Evolutionary conservation across 2,329 filamentous ascomycete species (phyloP).

Genomic region (Fusarium verrucosum): DNA sequence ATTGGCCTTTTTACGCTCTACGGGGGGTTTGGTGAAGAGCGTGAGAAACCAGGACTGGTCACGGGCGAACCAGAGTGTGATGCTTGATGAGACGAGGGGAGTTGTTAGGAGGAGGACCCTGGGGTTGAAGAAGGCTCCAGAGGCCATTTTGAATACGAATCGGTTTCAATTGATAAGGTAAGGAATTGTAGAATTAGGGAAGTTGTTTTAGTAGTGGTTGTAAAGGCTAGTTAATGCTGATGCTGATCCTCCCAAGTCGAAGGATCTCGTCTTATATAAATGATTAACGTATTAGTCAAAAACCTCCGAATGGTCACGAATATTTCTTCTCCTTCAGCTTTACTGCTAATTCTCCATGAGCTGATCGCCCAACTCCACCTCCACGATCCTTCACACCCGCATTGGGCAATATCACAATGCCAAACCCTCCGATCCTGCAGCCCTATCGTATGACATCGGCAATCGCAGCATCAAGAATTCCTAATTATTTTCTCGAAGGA

Average conservation of each 20-base stretch:
- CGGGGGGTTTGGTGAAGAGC: slow-evolving; percentile 47
- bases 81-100: slow-evolving; percentile 59
- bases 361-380: slow-evolving; percentile 6
- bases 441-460: slow-evolving; percentile 21
- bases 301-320: slow-evolving; percentile 28
- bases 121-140: slow-evolving; percentile 51
- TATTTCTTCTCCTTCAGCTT: too few relatives aligned
- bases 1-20: slow-evolving; percentile 46
- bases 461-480: neutral
- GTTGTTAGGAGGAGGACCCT: slow-evolving; percentile 53
- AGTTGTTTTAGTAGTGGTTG: neutral
- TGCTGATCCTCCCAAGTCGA: neutral
- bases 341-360: slow-evolving; percentile 1
- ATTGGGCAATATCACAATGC: neutral
- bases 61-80: slow-evolving; percentile 56
- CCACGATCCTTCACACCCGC: slow-evolving; percentile 2
- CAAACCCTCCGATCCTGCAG: slow-evolving; percentile 33
- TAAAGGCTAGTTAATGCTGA: neutral
- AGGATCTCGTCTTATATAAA: slow-evolving; percentile 4
- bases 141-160: slow-evolving; percentile 48
- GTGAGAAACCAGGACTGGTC: slow-evolving; percentile 57
- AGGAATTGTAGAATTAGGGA: neutral
- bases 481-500: slow-evolving; percentile 6
- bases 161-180: neutral
- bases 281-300: neutral